Evolutionary conservation across 164 flowering plant genomes (phyloP).

Genomic region (Piper longum): DNA sequence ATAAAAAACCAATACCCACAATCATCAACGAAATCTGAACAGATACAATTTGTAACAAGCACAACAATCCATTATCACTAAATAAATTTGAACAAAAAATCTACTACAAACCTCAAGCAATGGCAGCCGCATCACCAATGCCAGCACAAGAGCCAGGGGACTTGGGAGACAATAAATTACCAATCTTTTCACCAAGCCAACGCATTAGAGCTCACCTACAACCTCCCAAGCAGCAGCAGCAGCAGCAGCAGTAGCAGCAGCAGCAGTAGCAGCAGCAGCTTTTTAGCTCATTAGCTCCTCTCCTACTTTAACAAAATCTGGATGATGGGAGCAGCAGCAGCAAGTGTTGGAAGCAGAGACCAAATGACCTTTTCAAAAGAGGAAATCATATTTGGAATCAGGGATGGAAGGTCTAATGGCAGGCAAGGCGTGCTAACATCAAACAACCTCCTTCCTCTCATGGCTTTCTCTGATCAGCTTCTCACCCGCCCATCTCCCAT

Average conservation of each 20-base stretch:
- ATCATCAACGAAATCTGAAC: background rate
- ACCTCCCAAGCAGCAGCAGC: background rate
- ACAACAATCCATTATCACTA: background rate
- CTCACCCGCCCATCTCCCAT: background rate
- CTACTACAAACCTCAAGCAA: background rate
- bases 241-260: background rate
- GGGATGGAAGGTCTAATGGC: conserved; percentile 3
- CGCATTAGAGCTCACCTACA: background rate
- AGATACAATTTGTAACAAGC: background rate
- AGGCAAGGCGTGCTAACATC: conserved; percentile 2
- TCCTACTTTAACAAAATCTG: no score
- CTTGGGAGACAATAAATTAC: background rate
- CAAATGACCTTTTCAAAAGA: background rate
- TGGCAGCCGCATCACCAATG: background rate
- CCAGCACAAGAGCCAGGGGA: background rate
- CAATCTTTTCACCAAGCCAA: background rate
- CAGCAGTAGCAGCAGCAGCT: background rate
- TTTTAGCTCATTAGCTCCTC: background rate
- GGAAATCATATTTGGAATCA: background rate
- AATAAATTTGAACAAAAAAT: no score
- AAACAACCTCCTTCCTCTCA: background rate
- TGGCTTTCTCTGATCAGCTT: background rate
- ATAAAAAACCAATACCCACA: background rate
- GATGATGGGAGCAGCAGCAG: no score
- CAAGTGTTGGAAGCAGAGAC: no score